Percentiles rank a stretch among this genome's conserved stretches.
These are phyloP conservation scores for Microdochium paspali DNA, from an alignment of 2,329 filamentous ascomycete genomes.

Conservation along the genomic window DNA sequence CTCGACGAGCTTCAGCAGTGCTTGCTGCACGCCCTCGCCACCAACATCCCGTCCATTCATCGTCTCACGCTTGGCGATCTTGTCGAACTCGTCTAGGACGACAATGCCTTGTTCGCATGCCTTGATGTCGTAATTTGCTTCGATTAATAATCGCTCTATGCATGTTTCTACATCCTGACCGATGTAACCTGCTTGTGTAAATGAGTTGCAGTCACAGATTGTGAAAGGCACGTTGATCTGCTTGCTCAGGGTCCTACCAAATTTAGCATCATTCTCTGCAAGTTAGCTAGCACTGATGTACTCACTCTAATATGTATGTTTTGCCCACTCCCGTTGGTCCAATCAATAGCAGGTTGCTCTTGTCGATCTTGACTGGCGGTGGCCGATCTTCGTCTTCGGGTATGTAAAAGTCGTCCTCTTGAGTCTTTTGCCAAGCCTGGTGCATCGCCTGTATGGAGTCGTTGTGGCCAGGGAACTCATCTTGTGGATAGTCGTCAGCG, in stretches of 20 bases:
- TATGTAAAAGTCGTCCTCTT: slow-evolving; percentile 32
- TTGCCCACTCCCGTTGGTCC: slow-evolving; percentile 94
- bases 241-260: slow-evolving; percentile 72
- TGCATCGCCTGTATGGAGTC: slow-evolving; percentile 35
- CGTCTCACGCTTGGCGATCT: slow-evolving; percentile 83
- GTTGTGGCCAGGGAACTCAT: slow-evolving; percentile 44
- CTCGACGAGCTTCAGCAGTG: slow-evolving; percentile 89
- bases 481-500: slow-evolving; percentile 31
- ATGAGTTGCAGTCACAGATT: slow-evolving; percentile 91
- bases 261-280: slow-evolving; percentile 9
- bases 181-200: slow-evolving; percentile 95
- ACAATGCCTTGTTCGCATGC: slow-evolving; percentile 87
- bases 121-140: slow-evolving; percentile 79
- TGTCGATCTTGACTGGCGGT: slow-evolving; percentile 68
- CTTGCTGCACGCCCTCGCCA: slow-evolving; percentile 94
- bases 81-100: slow-evolving; percentile 94
- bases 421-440: slow-evolving; percentile 20
- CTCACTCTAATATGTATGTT: slow-evolving; percentile 76
- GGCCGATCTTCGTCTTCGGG: slow-evolving; percentile 34
- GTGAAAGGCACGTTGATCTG: slow-evolving; percentile 93
- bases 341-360: slow-evolving; percentile 86
- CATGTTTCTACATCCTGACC: slow-evolving; percentile 96
- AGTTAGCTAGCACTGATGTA: not conserved
- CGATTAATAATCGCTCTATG: slow-evolving; percentile 80
- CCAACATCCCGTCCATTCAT: slow-evolving; percentile 88